Evolutionary conservation across 1,284 basidiomycete species (phyloP).

Genomic region (Leccinum pachyderme): DNA sequence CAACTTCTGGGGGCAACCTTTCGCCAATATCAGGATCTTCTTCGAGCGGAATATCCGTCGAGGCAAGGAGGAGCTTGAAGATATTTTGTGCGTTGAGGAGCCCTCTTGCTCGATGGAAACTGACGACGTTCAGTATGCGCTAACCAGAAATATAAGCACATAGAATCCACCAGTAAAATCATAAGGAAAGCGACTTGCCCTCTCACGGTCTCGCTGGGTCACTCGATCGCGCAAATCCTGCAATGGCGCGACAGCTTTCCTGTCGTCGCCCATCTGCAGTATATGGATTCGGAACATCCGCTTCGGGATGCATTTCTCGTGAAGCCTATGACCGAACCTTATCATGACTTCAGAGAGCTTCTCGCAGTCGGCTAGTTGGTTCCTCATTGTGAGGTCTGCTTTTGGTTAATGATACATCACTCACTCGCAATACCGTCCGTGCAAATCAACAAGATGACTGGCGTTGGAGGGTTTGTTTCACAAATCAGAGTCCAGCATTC

Average conservation of each 20-base stretch:
- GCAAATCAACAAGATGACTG: conserved; percentile 22
- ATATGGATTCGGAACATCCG: conserved; percentile 29
- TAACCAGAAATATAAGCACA: conserved; percentile 3
- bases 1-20: conserved; percentile 11
- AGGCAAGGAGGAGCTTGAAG: conserved; percentile 22
- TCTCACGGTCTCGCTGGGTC: conserved; percentile 15
- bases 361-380: conserved; percentile 15
- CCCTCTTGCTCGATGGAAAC: conserved; percentile 26
- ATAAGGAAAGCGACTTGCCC: conserved; percentile 7
- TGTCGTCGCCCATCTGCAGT: conserved; percentile 27
- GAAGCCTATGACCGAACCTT: conserved; percentile 12
- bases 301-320: conserved; percentile 7
- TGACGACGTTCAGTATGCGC: conserved; percentile 26
- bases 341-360: conserved; percentile 15
- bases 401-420: not conserved
- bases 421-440: conserved; percentile 27
- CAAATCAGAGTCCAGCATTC: conserved; percentile 11
- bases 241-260: conserved; percentile 24
- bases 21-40: conserved; percentile 24
- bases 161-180: not conserved
- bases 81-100: conserved; percentile 21
- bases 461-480: conserved; percentile 5
- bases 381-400: not conserved
- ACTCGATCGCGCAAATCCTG: conserved; percentile 26
- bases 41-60: conserved; percentile 17